Conservation (phyloP, 1,139 yeast genomes). For the Scheffersomyces stambukii region DNA sequence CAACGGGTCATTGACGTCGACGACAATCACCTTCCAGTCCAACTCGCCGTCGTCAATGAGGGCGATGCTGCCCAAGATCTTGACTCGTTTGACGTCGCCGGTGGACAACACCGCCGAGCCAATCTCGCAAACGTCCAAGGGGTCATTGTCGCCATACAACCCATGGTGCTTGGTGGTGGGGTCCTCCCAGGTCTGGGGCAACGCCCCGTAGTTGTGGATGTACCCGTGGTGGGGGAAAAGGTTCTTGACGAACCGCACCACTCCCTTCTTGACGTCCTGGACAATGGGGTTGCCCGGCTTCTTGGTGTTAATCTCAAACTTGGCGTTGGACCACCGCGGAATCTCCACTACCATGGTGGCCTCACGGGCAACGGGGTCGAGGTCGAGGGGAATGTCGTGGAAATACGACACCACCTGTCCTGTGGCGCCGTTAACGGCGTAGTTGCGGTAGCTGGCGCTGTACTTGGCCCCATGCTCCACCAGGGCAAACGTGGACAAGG, state of each 20-base stretch:
- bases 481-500: too few relatives aligned
- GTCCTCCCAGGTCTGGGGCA: constrained; percentile 96
- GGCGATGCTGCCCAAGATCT: constrained; percentile 83
- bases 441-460: constrained; percentile 29
- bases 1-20: constrained; percentile 71
- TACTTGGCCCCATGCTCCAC: constrained; percentile 31
- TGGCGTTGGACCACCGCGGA: constrained; percentile 90
- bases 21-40: constrained; percentile 87
- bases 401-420: constrained; percentile 67
- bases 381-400: constrained; percentile 72
- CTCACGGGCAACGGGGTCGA: constrained; percentile 60
- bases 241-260: constrained; percentile 79
- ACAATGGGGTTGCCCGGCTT: constrained; percentile 71
- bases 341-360: constrained; percentile 87
- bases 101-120: constrained; percentile 68
- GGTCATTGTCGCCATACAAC: constrained; percentile 84
- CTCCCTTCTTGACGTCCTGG: constrained; percentile 83
- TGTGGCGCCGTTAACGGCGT: constrained; percentile 58
- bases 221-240: constrained; percentile 90
- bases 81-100: constrained; percentile 78
- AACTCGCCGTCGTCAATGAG: constrained; percentile 89
- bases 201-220: constrained; percentile 89
- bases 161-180: constrained; percentile 64
- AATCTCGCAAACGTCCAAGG: constrained; percentile 86
- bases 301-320: constrained; percentile 75